These are phyloP conservation scores for Exophiala aquamarina DNA, from an alignment of 2,329 filamentous ascomycete species.

Conservation along the genomic window DNA sequence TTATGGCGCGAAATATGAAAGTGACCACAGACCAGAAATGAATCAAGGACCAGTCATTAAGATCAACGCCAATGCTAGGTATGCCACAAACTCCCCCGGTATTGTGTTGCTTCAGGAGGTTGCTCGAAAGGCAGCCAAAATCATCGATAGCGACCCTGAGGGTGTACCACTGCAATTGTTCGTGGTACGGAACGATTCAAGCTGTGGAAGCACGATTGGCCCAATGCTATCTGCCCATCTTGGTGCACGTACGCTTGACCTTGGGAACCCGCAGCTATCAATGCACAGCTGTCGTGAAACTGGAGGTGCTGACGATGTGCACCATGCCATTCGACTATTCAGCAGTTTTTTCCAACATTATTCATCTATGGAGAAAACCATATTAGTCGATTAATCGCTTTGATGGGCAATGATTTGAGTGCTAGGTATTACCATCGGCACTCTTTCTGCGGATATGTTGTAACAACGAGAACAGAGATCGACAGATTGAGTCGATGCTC, in stretches of 20 bases:
- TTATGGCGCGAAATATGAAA: conserved; percentile 88
- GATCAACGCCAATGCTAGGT: conserved; percentile 95
- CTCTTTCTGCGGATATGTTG: no score
- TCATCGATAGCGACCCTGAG: conserved; percentile 53
- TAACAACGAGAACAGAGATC: no score
- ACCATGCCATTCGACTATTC: conserved; percentile 81
- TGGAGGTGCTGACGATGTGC: conserved; percentile 82
- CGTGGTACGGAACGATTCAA: conserved; percentile 91
- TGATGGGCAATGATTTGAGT: no score
- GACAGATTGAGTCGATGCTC: no score
- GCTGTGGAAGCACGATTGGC: conserved; percentile 93
- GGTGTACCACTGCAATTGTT: conserved; percentile 91
- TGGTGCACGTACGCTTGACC: conserved; percentile 83
- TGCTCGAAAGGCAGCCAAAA: conserved; percentile 60
- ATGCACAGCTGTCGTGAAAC: conserved; percentile 98
- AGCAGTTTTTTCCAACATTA: conserved; percentile 84
- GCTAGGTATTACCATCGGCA: no score
- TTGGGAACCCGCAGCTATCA: conserved; percentile 90
- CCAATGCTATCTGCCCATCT: conserved; percentile 90
- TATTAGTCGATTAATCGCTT: conserved; percentile 76
- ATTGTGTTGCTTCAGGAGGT: conserved; percentile 90
- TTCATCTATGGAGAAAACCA: conserved; percentile 76
- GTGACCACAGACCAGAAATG: conserved; percentile 87
- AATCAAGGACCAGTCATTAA: conserved; percentile 97
- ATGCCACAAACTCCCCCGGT: conserved; percentile 93